A percentile compares a stretch with the other conserved stretches of the same genome.
Conservation (phyloP, 176 grass and related monocot genomes). For the Oryza rufipogon region DNA sequence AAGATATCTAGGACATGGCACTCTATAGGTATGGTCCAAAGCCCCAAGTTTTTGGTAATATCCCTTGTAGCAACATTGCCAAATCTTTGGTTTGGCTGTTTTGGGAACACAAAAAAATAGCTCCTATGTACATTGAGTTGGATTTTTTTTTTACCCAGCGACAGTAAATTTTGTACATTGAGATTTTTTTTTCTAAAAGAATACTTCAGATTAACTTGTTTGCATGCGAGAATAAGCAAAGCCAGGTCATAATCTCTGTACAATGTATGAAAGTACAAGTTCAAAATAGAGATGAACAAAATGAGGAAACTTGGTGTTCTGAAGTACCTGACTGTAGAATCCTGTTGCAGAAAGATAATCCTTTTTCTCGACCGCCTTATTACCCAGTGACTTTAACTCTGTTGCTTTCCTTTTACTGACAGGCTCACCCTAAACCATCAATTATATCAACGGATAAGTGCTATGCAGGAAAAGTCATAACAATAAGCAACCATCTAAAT, state of each 20-base stretch:
- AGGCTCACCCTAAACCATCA: slow-evolving; percentile 18
- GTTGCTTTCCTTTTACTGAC: background rate
- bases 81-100: too few species aligned
- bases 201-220: background rate
- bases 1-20: too few species aligned
- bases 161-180: too few species aligned
- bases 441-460: background rate
- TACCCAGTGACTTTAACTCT: slow-evolving; percentile 25
- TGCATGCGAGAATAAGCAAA: background rate
- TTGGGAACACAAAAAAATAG: too few species aligned
- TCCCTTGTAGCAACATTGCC: too few species aligned
- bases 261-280: too few species aligned
- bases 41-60: too few species aligned
- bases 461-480: background rate
- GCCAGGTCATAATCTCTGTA: background rate
- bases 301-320: background rate
- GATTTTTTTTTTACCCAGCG: background rate
- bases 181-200: background rate
- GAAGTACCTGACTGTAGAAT: slow-evolving; percentile 38
- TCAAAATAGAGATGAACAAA: too few species aligned
- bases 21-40: too few species aligned
- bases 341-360: slow-evolving; percentile 35
- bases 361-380: slow-evolving; percentile 15
- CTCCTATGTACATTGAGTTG: background rate
- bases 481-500: background rate